phyloP scores from a whole-genome alignment of 371 early-diverging fungal species.

The Mortierella sp. region DNA sequence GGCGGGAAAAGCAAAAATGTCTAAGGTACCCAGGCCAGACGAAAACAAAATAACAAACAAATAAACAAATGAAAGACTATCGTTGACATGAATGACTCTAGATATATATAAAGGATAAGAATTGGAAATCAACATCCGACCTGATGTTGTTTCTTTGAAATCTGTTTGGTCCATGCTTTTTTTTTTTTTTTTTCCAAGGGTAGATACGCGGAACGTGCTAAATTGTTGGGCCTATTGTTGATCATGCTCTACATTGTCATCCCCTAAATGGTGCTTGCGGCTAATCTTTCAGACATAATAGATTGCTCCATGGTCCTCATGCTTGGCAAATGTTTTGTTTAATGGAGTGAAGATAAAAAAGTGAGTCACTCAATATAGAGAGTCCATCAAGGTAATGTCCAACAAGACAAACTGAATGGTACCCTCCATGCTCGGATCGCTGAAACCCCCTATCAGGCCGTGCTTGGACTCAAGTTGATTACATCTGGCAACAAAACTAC shows the following conservation, averaged over 20 bases:
- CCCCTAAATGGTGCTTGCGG: no score
- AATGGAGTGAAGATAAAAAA: no score
- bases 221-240: conserved; percentile 5
- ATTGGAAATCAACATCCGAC: neutral
- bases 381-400: no score
- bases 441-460: no score
- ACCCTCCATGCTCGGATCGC: no score
- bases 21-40: neutral
- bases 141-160: no score
- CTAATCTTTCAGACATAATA: neutral
- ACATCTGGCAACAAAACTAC: no score
- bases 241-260: neutral
- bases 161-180: conserved; percentile 1
- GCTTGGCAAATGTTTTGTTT: neutral
- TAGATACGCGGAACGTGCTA: conserved; percentile 2
- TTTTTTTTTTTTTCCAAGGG: neutral
- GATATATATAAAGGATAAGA: neutral
- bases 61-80: no score
- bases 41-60: neutral
- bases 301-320: conserved; percentile 3
- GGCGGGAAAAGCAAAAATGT: neutral
- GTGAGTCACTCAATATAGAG: no score
- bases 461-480: no score
- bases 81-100: no score
- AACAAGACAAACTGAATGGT: no score